A percentile compares a stretch with the other conserved stretches of the same genome.
These are phyloP conservation scores for Lasiosphaeris hirsuta DNA, from an alignment of 495 filamentous ascomycete genomes.

Conservation along the genomic window DNA sequence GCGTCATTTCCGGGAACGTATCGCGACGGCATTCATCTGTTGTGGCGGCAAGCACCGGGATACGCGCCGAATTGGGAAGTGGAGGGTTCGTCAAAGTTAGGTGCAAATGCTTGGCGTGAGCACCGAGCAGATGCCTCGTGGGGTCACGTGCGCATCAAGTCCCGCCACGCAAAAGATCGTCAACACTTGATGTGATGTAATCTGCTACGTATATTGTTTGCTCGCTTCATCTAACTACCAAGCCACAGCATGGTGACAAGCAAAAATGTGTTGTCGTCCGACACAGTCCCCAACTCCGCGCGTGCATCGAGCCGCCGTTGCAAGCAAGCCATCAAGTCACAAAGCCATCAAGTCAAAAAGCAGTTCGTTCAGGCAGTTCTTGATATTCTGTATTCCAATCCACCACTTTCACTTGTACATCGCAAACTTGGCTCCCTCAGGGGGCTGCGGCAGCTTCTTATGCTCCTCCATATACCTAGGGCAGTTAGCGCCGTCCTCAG, in stretches of 20 bases:
- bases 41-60: not conserved
- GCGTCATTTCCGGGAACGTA: conserved; percentile 45
- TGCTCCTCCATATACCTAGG: conserved; percentile 91
- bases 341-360: not conserved
- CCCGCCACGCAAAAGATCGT: too few species aligned
- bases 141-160: conserved; percentile 25
- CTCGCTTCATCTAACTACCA: not conserved
- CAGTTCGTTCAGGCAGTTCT: not conserved
- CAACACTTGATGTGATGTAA: too few species aligned
- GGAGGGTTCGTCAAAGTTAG: not conserved
- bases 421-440: conserved; percentile 76
- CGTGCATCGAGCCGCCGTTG: not conserved
- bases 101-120: not conserved
- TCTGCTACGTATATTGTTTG: not conserved
- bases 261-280: too few species aligned
- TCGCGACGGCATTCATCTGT: conserved; percentile 41
- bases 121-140: conserved; percentile 7
- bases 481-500: conserved; percentile 25
- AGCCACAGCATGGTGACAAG: too few species aligned
- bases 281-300: not conserved
- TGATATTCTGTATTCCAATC: not conserved
- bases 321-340: not conserved
- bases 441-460: conserved; percentile 93
- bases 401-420: conserved; percentile 25
- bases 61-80: not conserved